These are phyloP conservation scores for Fusarium cyanostomum DNA, from an alignment of 2,329 filamentous ascomycete genomes.

Conservation along the genomic window DNA sequence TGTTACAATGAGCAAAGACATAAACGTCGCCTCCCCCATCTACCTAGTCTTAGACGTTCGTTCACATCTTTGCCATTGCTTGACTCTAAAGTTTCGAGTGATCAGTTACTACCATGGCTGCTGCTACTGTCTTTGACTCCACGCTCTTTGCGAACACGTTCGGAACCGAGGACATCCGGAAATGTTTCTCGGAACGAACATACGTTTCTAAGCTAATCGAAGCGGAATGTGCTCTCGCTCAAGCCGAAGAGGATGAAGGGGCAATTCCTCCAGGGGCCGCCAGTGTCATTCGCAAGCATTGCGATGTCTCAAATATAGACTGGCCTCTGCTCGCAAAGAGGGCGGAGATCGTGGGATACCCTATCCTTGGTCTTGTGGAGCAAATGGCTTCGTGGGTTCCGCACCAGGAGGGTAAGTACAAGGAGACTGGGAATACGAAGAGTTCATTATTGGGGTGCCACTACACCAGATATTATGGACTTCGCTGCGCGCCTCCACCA, in stretches of 20 bases:
- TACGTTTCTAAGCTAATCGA: slow-evolving; percentile 60
- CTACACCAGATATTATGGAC: slow-evolving; percentile 69
- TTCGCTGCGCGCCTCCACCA: slow-evolving; percentile 57
- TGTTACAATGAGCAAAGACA: background rate
- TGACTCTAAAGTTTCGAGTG: background rate
- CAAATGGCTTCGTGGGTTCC: slow-evolving; percentile 46
- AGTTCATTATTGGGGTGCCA: slow-evolving; percentile 68
- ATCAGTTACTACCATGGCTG: slow-evolving; percentile 10
- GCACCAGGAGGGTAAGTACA: slow-evolving; percentile 8
- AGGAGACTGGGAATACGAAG: too few species aligned
- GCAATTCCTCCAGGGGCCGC: slow-evolving; percentile 56
- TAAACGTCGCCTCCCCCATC: slow-evolving; percentile 6
- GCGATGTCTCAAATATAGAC: slow-evolving; percentile 39
- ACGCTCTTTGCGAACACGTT: slow-evolving; percentile 62
- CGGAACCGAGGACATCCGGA: slow-evolving; percentile 61
- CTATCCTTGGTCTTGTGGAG: slow-evolving; percentile 60
- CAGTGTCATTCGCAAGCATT: slow-evolving; percentile 49
- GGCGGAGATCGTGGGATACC: slow-evolving; percentile 64
- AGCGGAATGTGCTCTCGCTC: slow-evolving; percentile 61
- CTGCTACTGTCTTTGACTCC: slow-evolving; percentile 53
- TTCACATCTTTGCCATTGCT: background rate
- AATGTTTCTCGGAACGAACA: slow-evolving; percentile 60
- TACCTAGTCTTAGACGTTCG: background rate
- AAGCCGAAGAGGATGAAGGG: slow-evolving; percentile 58
- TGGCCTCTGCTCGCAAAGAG: slow-evolving; percentile 48